Conservation (phyloP, 306 rosid genomes). For the Betula pendula region DNA sequence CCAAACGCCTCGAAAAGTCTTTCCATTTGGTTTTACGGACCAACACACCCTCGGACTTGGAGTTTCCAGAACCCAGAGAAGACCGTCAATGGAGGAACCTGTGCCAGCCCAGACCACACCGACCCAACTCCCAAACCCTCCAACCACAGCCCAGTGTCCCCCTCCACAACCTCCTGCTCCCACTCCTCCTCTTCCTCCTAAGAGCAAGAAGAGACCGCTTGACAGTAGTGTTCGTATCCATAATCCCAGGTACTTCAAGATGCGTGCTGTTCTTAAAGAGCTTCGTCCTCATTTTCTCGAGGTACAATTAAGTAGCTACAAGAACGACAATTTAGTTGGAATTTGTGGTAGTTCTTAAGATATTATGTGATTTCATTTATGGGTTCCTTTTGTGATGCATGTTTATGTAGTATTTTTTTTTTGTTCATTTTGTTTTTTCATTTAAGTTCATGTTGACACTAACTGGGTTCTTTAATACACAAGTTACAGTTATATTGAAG, state of each 20-base stretch:
- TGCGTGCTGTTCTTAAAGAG: conserved; percentile 63
- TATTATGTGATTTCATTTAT: background rate
- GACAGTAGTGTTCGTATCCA: conserved; percentile 31
- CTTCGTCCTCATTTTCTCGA: conserved; percentile 76
- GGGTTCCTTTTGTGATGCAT: conserved; percentile 1
- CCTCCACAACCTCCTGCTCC: conserved; percentile 29
- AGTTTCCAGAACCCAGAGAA: background rate
- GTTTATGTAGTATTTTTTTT: too few species aligned
- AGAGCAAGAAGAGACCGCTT: conserved; percentile 50
- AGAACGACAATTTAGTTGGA: background rate
- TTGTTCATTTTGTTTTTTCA: background rate
- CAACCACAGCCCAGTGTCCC: conserved; percentile 16
- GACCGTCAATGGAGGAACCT: conserved; percentile 30
- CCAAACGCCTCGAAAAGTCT: too few species aligned
- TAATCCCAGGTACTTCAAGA: conserved; percentile 48
- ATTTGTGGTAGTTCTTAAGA: background rate
- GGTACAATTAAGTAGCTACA: conserved; percentile 36
- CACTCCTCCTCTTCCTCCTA: conserved; percentile 31
- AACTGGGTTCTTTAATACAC: background rate
- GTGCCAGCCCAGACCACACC: conserved; percentile 6
- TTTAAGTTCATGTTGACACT: background rate
- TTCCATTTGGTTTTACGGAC: too few species aligned
- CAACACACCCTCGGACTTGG: too few species aligned
- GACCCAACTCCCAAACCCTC: conserved; percentile 23
- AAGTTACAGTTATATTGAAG: background rate